Evolutionary conservation across 257 asterid genomes (phyloP).

Genomic region (Scutellaria baicalensis): DNA sequence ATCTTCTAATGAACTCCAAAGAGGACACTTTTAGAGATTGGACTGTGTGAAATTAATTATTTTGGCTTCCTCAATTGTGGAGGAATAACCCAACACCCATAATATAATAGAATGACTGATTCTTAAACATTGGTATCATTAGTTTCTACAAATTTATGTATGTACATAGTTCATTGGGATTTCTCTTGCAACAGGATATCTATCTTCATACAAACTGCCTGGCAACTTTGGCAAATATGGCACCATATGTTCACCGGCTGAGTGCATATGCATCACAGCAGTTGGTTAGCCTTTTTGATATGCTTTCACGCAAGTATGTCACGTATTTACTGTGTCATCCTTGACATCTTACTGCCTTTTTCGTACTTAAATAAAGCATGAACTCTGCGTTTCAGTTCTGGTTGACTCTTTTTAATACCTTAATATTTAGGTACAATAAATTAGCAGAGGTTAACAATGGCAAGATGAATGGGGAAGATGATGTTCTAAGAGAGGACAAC

Average conservation of each 20-base stretch:
- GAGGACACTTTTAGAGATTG: too few species aligned
- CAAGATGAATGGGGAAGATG: constrained; percentile 49
- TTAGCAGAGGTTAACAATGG: constrained; percentile 78
- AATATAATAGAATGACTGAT: background rate
- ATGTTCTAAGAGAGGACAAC: constrained; percentile 51
- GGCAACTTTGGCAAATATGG: constrained; percentile 92
- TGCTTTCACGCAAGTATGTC: constrained; percentile 91
- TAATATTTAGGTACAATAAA: constrained; percentile 66
- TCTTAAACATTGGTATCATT: background rate
- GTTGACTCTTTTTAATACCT: background rate
- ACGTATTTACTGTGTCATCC: constrained; percentile 5
- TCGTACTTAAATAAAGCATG: constrained; percentile 6
- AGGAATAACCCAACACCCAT: too few species aligned
- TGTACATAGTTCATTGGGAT: constrained; percentile 11
- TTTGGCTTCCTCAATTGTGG: too few species aligned
- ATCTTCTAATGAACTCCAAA: too few species aligned
- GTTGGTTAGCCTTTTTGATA: constrained; percentile 86
- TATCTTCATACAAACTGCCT: constrained; percentile 92
- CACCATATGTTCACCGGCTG: constrained; percentile 82
- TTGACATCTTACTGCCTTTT: background rate
- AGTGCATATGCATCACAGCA: constrained; percentile 91
- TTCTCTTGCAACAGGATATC: constrained; percentile 59
- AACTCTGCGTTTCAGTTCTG: background rate
- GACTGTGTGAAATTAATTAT: too few species aligned
- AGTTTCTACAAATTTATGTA: background rate